A percentile compares a stretch with the other conserved stretches of the same genome.
Conservation (phyloP, 176 grass and related monocot species). For the Triticum monococcum region DNA sequence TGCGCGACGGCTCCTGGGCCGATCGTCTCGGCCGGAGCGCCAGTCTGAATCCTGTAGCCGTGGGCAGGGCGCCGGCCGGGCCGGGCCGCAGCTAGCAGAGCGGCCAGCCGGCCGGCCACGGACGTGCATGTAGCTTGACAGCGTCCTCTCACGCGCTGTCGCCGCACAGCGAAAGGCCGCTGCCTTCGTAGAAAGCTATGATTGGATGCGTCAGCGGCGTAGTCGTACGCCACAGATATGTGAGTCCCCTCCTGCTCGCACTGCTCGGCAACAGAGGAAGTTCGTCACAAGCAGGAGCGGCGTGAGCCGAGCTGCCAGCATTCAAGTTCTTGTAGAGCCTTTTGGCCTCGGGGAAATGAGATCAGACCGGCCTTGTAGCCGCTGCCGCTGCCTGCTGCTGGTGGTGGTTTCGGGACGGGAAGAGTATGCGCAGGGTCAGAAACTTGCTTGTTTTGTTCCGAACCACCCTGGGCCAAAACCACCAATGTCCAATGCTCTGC, state of each 20-base stretch:
- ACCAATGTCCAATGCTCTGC: slow-evolving; percentile 16
- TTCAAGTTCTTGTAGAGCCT: neutral
- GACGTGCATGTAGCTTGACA: neutral
- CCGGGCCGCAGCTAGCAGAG: no score
- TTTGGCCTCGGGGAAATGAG: no score
- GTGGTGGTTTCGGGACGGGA: neutral
- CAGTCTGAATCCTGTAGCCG: neutral
- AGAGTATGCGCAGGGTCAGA: neutral
- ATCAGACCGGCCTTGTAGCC: neutral
- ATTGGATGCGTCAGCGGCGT: slow-evolving; percentile 10
- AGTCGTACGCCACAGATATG: neutral
- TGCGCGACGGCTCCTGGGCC: neutral
- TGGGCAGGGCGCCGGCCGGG: neutral
- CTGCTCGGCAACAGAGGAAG: slow-evolving; percentile 11
- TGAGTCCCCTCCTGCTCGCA: neutral
- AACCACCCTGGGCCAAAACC: slow-evolving; percentile 7
- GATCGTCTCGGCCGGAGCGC: neutral
- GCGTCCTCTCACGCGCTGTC: neutral
- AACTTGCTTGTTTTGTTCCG: neutral
- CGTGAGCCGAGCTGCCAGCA: neutral
- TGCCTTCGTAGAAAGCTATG: neutral
- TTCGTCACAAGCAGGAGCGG: neutral
- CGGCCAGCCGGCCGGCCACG: neutral
- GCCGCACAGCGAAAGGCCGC: neutral
- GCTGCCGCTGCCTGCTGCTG: neutral